Conservation (phyloP, 371 early-diverging fungal species). For the Batkoa obscura region DNA sequence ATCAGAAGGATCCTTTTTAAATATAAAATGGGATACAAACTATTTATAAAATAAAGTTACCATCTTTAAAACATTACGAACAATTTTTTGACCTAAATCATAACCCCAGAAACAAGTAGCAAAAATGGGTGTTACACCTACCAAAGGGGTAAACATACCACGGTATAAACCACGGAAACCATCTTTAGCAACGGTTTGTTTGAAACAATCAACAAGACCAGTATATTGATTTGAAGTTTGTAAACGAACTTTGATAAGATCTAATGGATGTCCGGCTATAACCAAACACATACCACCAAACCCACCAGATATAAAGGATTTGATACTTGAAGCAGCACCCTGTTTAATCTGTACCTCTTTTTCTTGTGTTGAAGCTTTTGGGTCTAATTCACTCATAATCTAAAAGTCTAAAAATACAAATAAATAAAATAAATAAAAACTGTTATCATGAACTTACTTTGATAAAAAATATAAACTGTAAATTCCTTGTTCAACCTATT, state of each 20-base stretch:
- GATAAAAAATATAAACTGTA: too few species aligned
- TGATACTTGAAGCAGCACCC: too few species aligned
- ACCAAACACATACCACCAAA: conserved; percentile 61
- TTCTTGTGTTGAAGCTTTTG: too few species aligned
- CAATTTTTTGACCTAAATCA: conserved; percentile 30
- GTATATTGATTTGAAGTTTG: conserved; percentile 79
- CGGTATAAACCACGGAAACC: conserved; percentile 84
- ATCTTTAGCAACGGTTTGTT: conserved; percentile 69
- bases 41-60: not conserved
- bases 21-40: not conserved
- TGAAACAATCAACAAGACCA: conserved; percentile 74
- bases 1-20: not conserved
- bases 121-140: conserved; percentile 88
- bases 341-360: too few species aligned
- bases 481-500: too few species aligned
- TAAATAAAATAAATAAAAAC: too few species aligned
- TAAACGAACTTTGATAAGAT: conserved; percentile 76
- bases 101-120: conserved; percentile 85
- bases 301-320: conserved; percentile 91
- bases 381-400: too few species aligned
- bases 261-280: conserved; percentile 59
- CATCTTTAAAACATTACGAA: not conserved
- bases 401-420: too few species aligned
- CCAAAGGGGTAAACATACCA: conserved; percentile 81
- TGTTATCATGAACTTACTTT: too few species aligned